These are phyloP conservation scores for Corchorus capsularis DNA, from an alignment of 345 rosid species.

Conservation along the genomic window DNA sequence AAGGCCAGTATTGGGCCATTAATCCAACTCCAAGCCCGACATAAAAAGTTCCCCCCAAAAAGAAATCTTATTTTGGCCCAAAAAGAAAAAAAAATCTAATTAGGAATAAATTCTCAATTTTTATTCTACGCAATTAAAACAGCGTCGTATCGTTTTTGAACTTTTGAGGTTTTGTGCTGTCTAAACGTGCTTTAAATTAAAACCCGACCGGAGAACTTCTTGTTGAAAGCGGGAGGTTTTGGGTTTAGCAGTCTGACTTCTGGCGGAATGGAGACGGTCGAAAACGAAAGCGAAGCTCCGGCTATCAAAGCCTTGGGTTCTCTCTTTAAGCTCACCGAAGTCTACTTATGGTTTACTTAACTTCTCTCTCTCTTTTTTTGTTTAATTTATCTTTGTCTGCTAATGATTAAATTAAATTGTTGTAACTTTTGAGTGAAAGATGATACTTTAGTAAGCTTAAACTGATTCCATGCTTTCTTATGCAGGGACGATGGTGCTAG, in stretches of 20 bases:
- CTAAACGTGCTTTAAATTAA: background rate
- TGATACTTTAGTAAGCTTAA: background rate
- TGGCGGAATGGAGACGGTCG: slow-evolving; percentile 18
- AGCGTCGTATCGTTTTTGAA: background rate
- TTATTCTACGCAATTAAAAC: too few species aligned
- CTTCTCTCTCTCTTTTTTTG: slow-evolving; percentile 5
- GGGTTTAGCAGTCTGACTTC: background rate
- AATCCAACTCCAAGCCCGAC: background rate
- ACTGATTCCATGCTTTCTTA: background rate
- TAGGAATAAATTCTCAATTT: too few species aligned
- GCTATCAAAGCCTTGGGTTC: slow-evolving; percentile 70
- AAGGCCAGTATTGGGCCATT: background rate
- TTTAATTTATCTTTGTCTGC: background rate
- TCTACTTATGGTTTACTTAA: slow-evolving; percentile 55
- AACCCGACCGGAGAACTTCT: background rate
- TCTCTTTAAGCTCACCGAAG: slow-evolving; percentile 72
- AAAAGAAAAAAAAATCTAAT: too few species aligned
- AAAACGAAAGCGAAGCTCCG: slow-evolving; percentile 34
- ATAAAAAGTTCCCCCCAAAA: background rate
- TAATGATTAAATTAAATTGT: background rate
- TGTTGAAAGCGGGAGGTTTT: background rate
- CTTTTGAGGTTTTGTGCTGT: too few species aligned
- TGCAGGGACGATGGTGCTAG: slow-evolving; percentile 65
- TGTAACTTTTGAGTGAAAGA: background rate
- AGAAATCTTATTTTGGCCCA: too few species aligned